phyloP scores from a whole-genome alignment of 371 early-diverging fungal genomes.

The Umbelopsis sp. region DNA sequence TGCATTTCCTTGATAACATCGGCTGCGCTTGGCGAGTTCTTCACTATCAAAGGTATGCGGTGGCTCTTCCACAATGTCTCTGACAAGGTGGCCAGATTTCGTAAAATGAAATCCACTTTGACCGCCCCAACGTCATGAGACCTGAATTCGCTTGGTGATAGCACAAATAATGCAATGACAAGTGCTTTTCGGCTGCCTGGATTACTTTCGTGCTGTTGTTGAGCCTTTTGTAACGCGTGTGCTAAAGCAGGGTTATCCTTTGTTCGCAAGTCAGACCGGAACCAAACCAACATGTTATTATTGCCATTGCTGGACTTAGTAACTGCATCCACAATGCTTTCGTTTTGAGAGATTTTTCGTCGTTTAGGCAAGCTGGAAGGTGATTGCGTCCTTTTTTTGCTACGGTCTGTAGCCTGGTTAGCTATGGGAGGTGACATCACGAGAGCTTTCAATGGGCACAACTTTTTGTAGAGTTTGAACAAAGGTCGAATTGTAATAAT shows the following conservation, averaged over 20 bases:
- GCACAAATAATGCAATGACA: conserved; percentile 53
- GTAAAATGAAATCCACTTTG: conserved; percentile 59
- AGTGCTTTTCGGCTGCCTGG: not conserved
- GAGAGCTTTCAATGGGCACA: no score
- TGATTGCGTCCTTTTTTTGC: no score
- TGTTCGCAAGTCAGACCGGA: conserved; percentile 51
- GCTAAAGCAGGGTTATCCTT: conserved; percentile 49
- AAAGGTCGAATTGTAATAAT: no score
- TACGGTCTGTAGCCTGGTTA: no score
- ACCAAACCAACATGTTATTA: conserved; percentile 50
- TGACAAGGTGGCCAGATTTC: conserved; percentile 43
- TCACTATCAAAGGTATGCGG: conserved; percentile 55
- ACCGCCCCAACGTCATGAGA: conserved; percentile 57
- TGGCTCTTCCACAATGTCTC: conserved; percentile 31
- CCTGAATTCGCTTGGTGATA: conserved; percentile 56
- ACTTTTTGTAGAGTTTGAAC: no score
- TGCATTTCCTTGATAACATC: conserved; percentile 32
- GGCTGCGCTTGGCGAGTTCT: conserved; percentile 23
- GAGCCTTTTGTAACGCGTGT: conserved; percentile 34
- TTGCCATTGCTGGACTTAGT: not conserved
- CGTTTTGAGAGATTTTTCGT: no score
- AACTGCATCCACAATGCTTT: no score
- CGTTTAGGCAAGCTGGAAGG: no score
- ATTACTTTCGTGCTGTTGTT: conserved; percentile 11
- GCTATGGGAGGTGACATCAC: no score